Base-by-base conservation (phyloP, 306 rosid species). In the Prunus dulcis region DNA sequence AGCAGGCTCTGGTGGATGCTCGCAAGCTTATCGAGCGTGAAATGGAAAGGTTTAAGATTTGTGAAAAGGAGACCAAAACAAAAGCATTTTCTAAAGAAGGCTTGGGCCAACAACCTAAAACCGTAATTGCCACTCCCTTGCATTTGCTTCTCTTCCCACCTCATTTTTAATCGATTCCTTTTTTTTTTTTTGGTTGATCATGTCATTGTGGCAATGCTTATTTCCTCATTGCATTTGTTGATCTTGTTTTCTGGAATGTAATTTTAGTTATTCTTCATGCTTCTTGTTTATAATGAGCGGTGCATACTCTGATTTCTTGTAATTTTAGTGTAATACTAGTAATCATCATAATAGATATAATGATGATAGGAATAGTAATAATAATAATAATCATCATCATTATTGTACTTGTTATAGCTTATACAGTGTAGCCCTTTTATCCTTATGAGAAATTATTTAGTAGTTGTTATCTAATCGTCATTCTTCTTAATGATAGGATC, bases 71-170 rank as follows among this genome's bases (percentile, higher is more conserved):
- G 89, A 94, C 97, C 1, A 94, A 94, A 80, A 94, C 98, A 41
- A 94, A 94, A 83, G 98, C 98, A 10, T 94, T 94, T 81, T 94
- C 98, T 12, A 94, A 94, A 84, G 98, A 94, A 90, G 98, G 98
- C 27, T 81, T 94, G 82, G 98, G 91, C 76, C 98, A 94, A 62
- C 97, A 94, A 72, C 98, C 98, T 43, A 95, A 95, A 88, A 92
- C 98, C 58, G 98, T 92, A 83, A 89, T 93, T 82, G 67, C 82
- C 61, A 72, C 15, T 67, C 50, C 64, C 64, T 62, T 69, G 30
- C 22, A 30, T 71, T 62, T 1, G 4, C 62, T 55, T 32, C 18
- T 58, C n/a, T 67, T 68, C 49, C 20, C 47, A 12, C 43, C 73
- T 12, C 50, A 58, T 74, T 17, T 30, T 69, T 53, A 20, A 30